Conservation (phyloP, 1,139 yeast species). For the Pichia sp. region DNA sequence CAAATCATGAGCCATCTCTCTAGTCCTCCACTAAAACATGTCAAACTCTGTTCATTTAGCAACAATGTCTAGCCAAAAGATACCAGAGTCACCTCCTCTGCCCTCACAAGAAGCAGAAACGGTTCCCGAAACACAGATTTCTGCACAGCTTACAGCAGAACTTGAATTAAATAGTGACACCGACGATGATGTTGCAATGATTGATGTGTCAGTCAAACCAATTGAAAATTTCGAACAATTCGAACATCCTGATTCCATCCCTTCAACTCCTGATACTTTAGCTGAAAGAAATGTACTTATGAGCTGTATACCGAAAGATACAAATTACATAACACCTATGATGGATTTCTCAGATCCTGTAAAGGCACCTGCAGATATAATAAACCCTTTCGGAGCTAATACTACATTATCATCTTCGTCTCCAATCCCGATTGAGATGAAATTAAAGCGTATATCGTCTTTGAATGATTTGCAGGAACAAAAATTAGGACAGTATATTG, state of each 20-base stretch:
- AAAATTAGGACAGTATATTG: slow-evolving; percentile 52
- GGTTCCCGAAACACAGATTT: slow-evolving; percentile 5
- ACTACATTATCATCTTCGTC: slow-evolving; percentile 16
- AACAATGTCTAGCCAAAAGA: slow-evolving; percentile 1
- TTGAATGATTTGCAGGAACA: slow-evolving; percentile 48
- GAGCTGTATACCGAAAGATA: slow-evolving; percentile 7
- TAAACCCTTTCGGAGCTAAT: slow-evolving; percentile 28
- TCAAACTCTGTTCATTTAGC: too few relatives aligned
- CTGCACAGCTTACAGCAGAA: slow-evolving; percentile 8
- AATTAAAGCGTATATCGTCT: slow-evolving; percentile 13
- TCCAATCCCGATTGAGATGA: slow-evolving; percentile 14
- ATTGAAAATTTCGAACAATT: slow-evolving; percentile 6
- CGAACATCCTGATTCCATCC: slow-evolving; percentile 9
- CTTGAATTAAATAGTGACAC: slow-evolving; percentile 9
- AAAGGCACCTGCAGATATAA: slow-evolving; percentile 12
- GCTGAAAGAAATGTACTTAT: slow-evolving; percentile 1
- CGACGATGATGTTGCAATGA: slow-evolving; percentile 2
- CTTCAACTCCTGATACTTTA: slow-evolving; percentile 4
- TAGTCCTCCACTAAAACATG: too few relatives aligned
- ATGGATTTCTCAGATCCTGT: slow-evolving; percentile 14
- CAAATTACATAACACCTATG: slow-evolving; percentile 12
- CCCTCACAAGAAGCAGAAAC: slow-evolving; percentile 3
- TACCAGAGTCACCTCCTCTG: slow-evolving; percentile 10
- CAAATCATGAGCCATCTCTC: too few relatives aligned
- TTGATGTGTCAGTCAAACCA: neutral